Percentiles rank a stretch among this genome's conserved stretches.
Conservation (phyloP, 1,284 basidiomycete species). For the Ganoderma leucocontextum region DNA sequence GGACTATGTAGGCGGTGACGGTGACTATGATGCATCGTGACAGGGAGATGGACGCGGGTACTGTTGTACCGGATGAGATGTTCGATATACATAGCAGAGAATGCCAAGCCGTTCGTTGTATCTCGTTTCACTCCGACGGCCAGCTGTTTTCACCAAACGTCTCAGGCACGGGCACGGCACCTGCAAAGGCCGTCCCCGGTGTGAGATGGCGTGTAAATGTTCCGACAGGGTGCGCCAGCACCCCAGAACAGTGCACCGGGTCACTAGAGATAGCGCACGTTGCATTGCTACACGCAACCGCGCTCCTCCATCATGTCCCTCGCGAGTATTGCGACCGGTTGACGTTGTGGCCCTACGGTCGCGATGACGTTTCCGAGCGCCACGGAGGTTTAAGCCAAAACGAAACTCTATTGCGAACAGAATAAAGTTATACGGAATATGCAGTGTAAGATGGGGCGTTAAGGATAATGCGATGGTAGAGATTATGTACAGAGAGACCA, state of each 20-base stretch:
- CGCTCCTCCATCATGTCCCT: too few relatives aligned
- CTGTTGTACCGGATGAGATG: constrained; percentile 23
- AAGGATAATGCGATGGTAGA: constrained; percentile 16
- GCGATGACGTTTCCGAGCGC: constrained; percentile 1
- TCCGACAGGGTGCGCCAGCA: constrained; percentile 16
- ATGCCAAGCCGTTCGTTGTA: constrained; percentile 22
- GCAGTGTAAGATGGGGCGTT: constrained; percentile 1
- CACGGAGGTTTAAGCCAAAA: background rate
- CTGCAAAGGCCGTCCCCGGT: constrained; percentile 21
- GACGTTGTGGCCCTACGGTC: background rate
- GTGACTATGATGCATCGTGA: constrained; percentile 2
- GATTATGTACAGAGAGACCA: constrained; percentile 25
- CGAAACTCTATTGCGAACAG: constrained; percentile 6
- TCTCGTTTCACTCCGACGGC: background rate
- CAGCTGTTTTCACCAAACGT: constrained; percentile 7
- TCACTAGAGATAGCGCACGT: constrained; percentile 5
- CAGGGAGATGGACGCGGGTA: constrained; percentile 18
- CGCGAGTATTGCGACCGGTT: constrained; percentile 2
- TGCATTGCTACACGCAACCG: background rate
- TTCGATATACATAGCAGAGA: constrained; percentile 29
- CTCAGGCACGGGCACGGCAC: constrained; percentile 23
- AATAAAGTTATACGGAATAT: constrained; percentile 8
- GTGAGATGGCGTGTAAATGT: constrained; percentile 22
- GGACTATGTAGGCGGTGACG: constrained; percentile 6
- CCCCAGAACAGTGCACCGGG: constrained; percentile 17